Evolutionary conservation across 2,329 filamentous ascomycete species (phyloP).

Genomic region (Ascochyta rabiei): DNA sequence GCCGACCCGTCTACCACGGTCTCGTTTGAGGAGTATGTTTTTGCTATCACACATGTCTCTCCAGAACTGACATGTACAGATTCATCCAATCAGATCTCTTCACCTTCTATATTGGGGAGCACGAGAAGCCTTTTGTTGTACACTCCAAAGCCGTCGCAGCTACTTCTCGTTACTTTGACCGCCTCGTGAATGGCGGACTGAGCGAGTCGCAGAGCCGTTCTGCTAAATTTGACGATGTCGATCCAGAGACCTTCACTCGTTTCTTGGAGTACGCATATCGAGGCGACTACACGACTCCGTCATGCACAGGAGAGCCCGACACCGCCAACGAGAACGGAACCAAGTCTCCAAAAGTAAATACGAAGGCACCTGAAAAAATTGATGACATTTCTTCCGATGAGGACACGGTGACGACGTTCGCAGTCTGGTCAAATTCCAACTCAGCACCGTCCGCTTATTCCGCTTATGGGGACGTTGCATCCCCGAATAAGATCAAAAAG

Average conservation of each 20-base stretch:
- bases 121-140: slow-evolving; percentile 20
- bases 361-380: too few relatives aligned
- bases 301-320: neutral
- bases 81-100: slow-evolving; percentile 30
- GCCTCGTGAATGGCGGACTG: slow-evolving; percentile 32
- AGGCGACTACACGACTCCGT: slow-evolving; percentile 27
- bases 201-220: slow-evolving; percentile 21
- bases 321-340: neutral
- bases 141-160: slow-evolving; percentile 32
- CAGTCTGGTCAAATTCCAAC: neutral
- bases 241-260: slow-evolving; percentile 32
- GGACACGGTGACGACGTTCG: neutral
- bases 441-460: slow-evolving; percentile 5
- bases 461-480: neutral
- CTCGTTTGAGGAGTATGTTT: slow-evolving; percentile 20
- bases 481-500: neutral
- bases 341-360: neutral
- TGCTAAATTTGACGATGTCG: slow-evolving; percentile 25
- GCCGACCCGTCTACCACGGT: neutral
- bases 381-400: neutral
- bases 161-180: slow-evolving; percentile 20
- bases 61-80: slow-evolving; percentile 5
- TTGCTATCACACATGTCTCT: neutral
- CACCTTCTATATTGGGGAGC: slow-evolving; percentile 32
- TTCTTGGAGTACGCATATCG: slow-evolving; percentile 37